phyloP scores from a whole-genome alignment of 1,284 basidiomycete genomes.

The Gomphus bonarii region DNA sequence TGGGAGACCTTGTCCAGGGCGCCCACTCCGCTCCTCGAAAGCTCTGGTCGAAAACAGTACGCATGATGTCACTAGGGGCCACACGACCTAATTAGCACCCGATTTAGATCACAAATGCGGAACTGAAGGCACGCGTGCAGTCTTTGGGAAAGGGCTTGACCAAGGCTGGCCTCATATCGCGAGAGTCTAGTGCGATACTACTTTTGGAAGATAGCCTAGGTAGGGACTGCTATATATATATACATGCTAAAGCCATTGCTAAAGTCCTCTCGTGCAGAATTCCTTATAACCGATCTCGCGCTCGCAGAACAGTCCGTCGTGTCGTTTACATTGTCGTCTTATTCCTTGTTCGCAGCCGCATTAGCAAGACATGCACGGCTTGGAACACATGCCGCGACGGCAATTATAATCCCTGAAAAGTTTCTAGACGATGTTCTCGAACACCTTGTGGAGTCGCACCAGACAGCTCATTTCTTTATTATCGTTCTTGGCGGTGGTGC shows the following conservation, averaged over 20 bases:
- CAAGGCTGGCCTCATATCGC: constrained; percentile 42
- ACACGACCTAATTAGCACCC: too few relatives aligned
- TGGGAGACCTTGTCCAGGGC: constrained; percentile 55
- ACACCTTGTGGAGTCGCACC: constrained; percentile 47
- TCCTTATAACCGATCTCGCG: constrained; percentile 65
- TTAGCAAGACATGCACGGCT: constrained; percentile 54
- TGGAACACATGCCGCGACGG: too few relatives aligned
- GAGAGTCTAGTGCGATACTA: constrained; percentile 58
- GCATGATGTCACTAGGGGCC: not conserved
- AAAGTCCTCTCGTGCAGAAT: constrained; percentile 37
- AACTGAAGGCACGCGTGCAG: constrained; percentile 53
- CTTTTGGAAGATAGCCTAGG: constrained; percentile 68
- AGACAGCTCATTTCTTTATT: constrained; percentile 44
- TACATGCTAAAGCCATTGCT: not conserved
- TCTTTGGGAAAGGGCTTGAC: constrained; percentile 60
- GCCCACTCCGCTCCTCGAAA: constrained; percentile 55
- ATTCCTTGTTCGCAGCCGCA: constrained; percentile 45
- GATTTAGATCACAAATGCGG: constrained; percentile 56
- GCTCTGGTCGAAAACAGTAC: constrained; percentile 67
- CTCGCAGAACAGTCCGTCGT: constrained; percentile 59
- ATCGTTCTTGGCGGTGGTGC: constrained; percentile 59
- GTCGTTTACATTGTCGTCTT: constrained; percentile 56
- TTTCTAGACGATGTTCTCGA: constrained; percentile 58
- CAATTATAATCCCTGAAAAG: constrained; percentile 54
- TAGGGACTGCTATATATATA: constrained; percentile 23